A percentile compares a stretch with the other conserved stretches of the same genome.
phyloP scores from a whole-genome alignment of 1,284 basidiomycete genomes.

The Naganishia cerealis region DNA sequence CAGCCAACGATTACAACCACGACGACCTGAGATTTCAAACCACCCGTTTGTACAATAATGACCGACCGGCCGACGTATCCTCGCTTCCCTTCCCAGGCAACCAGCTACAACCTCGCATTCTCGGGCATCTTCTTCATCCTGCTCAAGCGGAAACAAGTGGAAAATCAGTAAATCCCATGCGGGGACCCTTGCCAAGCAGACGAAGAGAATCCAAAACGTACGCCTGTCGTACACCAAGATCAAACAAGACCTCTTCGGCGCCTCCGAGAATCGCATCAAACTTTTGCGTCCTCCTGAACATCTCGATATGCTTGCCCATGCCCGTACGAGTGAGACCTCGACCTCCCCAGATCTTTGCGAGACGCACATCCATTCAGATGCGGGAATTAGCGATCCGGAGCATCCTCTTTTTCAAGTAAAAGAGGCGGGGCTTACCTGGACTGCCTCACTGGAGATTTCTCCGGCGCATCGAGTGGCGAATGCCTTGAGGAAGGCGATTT shows the following conservation, averaged over 20 bases:
- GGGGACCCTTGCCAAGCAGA: background rate
- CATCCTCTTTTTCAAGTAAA: background rate
- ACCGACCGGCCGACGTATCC: background rate
- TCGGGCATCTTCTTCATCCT: constrained; percentile 53
- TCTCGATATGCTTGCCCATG: constrained; percentile 61
- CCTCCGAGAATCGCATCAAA: constrained; percentile 70
- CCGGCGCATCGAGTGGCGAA: constrained; percentile 55
- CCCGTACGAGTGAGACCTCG: constrained; percentile 58
- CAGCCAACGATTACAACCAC: constrained; percentile 10
- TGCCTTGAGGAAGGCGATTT: constrained; percentile 61
- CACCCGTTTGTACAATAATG: background rate
- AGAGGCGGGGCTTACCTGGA: constrained; percentile 47
- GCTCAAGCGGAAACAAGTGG: background rate
- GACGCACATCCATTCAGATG: background rate
- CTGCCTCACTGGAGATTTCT: constrained; percentile 57
- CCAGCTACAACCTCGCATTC: constrained; percentile 44
- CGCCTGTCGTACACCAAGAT: constrained; percentile 59
- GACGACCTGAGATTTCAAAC: background rate
- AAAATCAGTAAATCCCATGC: background rate
- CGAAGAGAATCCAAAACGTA: constrained; percentile 36
- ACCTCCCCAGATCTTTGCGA: constrained; percentile 45
- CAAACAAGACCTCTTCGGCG: constrained; percentile 57
- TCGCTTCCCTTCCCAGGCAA: background rate
- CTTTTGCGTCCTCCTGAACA: constrained; percentile 67
- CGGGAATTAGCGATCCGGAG: background rate